These are phyloP conservation scores for Amanita phalloides DNA, from an alignment of 768 basidiomycete genomes.

Conservation along the genomic window DNA sequence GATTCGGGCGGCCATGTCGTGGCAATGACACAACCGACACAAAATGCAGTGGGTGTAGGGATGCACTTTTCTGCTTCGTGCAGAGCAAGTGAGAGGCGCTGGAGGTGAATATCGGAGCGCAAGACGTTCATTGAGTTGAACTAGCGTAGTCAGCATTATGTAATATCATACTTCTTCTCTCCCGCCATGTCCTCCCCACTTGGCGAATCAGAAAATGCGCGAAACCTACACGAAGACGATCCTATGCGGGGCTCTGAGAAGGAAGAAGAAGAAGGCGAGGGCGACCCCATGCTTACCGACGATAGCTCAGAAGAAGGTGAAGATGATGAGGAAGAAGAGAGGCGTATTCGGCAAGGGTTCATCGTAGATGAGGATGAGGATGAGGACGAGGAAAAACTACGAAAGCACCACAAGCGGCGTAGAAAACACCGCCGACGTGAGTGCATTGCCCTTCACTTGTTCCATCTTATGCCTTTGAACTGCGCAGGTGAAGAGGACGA, in stretches of 20 bases:
- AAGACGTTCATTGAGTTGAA: neutral
- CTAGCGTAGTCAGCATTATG: neutral
- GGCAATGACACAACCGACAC: slow-evolving; percentile 80
- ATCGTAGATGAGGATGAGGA: slow-evolving; percentile 89
- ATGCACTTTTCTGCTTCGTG: slow-evolving; percentile 59
- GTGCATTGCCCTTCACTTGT: slow-evolving; percentile 10
- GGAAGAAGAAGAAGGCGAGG: slow-evolving; percentile 47
- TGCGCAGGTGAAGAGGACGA: slow-evolving; percentile 42
- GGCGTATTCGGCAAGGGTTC: slow-evolving; percentile 75
- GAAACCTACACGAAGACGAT: slow-evolving; percentile 35
- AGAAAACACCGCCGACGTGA: slow-evolving; percentile 52
- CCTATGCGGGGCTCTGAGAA: slow-evolving; percentile 46
- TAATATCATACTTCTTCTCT: slow-evolving; percentile 9
- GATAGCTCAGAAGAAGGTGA: slow-evolving; percentile 88
- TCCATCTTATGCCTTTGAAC: slow-evolving; percentile 4
- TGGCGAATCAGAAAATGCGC: slow-evolving; percentile 19
- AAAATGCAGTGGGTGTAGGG: slow-evolving; percentile 71
- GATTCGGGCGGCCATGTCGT: slow-evolving; percentile 28
- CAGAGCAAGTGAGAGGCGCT: slow-evolving; percentile 49
- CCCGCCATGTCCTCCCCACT: slow-evolving; percentile 46
- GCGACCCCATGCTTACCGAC: slow-evolving; percentile 51
- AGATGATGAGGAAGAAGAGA: slow-evolving; percentile 83
- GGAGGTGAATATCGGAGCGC: neutral
- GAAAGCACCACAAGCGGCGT: slow-evolving; percentile 53
- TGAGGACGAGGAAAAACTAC: slow-evolving; percentile 56